phyloP scores from a whole-genome alignment of 352 stramenopile species.

The Globisporangium heterothallicum region DNA sequence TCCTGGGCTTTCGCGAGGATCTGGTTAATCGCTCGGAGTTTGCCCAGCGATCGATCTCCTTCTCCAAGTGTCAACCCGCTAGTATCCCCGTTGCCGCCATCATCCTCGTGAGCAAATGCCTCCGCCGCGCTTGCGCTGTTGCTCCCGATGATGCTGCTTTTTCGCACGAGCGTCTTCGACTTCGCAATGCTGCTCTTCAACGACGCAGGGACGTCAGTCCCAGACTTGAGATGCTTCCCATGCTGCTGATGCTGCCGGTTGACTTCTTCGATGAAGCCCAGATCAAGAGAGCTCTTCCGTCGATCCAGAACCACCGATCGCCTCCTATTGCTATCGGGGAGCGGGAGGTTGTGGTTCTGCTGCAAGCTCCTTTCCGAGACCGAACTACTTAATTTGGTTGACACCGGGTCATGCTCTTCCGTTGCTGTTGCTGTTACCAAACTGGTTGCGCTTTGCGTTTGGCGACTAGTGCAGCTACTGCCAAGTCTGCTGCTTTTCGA shows the following conservation, averaged over 20 bases:
- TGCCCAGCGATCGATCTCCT: conserved; percentile 22
- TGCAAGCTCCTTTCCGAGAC: too few species aligned
- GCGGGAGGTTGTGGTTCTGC: not conserved
- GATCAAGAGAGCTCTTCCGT: conserved; percentile 40
- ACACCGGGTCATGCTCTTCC: too few species aligned
- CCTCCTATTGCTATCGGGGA: not conserved
- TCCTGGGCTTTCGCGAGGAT: conserved; percentile 48
- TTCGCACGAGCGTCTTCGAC: not conserved
- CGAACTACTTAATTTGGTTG: too few species aligned
- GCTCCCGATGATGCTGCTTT: not conserved
- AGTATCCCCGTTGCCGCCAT: not conserved
- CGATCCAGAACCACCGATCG: not conserved
- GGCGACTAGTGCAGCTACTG: not conserved
- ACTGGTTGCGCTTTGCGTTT: not conserved
- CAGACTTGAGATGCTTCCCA: too few species aligned
- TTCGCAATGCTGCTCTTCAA: not conserved
- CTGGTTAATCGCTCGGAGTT: conserved; percentile 56
- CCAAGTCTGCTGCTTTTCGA: not conserved
- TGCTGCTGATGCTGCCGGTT: conserved; percentile 24
- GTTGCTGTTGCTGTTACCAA: conserved; percentile 1
- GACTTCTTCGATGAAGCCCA: conserved; percentile 42
- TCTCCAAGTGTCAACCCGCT: not conserved
- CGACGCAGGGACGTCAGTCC: too few species aligned
- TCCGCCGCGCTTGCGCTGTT: not conserved
- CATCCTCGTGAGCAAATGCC: too few species aligned